Evolutionary conservation across 2,329 filamentous ascomycete genomes (phyloP).

Genomic region (Monosporascus ibericus): DNA sequence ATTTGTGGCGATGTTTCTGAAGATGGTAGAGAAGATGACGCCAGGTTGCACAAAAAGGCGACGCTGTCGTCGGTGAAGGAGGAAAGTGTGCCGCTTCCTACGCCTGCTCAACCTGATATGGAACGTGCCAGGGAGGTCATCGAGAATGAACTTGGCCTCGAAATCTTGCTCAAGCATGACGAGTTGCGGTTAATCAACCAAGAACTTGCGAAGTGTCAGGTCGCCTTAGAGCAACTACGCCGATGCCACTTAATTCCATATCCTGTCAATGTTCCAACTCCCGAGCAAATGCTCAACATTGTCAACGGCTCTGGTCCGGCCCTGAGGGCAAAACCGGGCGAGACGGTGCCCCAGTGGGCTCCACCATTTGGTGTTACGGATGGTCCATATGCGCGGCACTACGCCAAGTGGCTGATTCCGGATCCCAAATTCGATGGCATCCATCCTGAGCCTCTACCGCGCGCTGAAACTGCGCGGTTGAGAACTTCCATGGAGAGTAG

Average conservation of each 20-base stretch:
- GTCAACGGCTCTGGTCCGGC: slow-evolving; percentile 69
- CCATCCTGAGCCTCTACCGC: slow-evolving; percentile 39
- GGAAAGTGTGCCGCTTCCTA: slow-evolving; percentile 4
- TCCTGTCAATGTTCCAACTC: slow-evolving; percentile 63
- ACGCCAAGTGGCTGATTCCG: slow-evolving; percentile 89
- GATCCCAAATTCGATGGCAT: slow-evolving; percentile 79
- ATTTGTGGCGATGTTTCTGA: slow-evolving; percentile 23
- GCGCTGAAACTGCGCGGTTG: slow-evolving; percentile 34
- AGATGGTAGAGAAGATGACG: slow-evolving; percentile 19
- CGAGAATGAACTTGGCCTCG: slow-evolving; percentile 81
- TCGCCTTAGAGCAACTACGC: slow-evolving; percentile 87
- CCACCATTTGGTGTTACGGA: slow-evolving; percentile 87
- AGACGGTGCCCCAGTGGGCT: slow-evolving; percentile 67
- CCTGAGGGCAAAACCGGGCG: slow-evolving; percentile 54
- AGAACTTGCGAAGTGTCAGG: slow-evolving; percentile 91
- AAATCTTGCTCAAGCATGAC: slow-evolving; percentile 90
- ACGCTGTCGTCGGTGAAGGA: slow-evolving; percentile 15
- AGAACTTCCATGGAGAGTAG: slow-evolving; percentile 60
- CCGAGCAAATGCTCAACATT: slow-evolving; percentile 62
- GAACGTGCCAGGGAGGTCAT: slow-evolving; percentile 64
- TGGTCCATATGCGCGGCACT: slow-evolving; percentile 90
- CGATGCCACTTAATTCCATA: slow-evolving; percentile 90
- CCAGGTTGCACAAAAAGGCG: slow-evolving; percentile 26
- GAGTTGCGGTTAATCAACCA: slow-evolving; percentile 92
- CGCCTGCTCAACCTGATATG: slow-evolving; percentile 25